Conservation (phyloP, 139 green algal genomes). For the Penium margaritaceum region DNA sequence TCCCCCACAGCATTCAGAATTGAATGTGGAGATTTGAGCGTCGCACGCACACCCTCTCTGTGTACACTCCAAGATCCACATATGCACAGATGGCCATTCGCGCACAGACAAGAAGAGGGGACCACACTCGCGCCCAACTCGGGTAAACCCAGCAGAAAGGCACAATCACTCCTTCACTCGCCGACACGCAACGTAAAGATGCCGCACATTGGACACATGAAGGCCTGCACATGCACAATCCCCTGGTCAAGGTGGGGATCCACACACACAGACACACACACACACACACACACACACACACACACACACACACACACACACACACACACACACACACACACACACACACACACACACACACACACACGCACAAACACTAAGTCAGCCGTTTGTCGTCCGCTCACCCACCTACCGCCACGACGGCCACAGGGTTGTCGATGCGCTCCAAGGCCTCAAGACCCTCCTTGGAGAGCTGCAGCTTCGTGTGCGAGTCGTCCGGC, state of each 20-base stretch:
- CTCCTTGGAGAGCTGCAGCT: conserved; percentile 60
- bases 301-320: background rate
- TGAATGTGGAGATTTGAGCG: too few species aligned
- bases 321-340: background rate
- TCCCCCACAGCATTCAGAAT: too few species aligned
- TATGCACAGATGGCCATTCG: too few species aligned
- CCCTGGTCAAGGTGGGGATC: too few species aligned
- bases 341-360: background rate
- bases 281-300: background rate
- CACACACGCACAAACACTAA: too few species aligned
- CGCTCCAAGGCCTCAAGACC: conserved; percentile 59
- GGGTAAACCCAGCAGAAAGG: too few species aligned
- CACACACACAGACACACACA: background rate
- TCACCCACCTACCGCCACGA: conserved; percentile 42
- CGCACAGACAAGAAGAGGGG: too few species aligned
- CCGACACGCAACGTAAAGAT: background rate
- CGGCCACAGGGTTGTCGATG: conserved; percentile 49
- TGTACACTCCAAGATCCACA: too few species aligned
- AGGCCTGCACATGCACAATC: background rate
- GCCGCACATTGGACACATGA: background rate
- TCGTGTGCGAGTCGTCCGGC: conserved; percentile 61
- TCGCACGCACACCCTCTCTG: too few species aligned
- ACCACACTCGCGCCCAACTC: too few species aligned
- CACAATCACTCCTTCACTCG: background rate
- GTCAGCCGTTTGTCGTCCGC: too few species aligned